A percentile compares a stretch with the other conserved stretches of the same genome.
These are phyloP conservation scores for Scenedesmus sp. DNA, from an alignment of 163 green algal genomes.

Conservation along the genomic window DNA sequence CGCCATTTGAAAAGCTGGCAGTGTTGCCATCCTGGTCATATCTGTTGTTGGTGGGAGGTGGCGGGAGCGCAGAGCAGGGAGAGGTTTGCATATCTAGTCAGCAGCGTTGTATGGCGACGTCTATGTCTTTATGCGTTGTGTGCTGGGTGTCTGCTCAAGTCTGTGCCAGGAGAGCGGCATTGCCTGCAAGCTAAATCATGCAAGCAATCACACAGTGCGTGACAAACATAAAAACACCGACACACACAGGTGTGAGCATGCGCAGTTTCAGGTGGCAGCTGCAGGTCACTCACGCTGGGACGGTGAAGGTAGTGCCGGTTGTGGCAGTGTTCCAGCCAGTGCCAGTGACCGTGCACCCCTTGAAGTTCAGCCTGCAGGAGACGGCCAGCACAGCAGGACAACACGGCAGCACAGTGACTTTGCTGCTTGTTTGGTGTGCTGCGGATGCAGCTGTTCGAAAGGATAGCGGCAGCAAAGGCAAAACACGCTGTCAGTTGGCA, in stretches of 20 bases:
- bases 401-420: not conserved
- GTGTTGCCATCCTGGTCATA: slow-evolving; percentile 41
- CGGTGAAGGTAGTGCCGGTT: not conserved
- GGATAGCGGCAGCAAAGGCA: no score
- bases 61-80: not conserved
- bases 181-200: no score
- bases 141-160: no score
- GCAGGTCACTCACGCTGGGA: slow-evolving; percentile 4
- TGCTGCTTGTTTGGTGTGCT: not conserved
- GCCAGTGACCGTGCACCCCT: not conserved
- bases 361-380: slow-evolving; percentile 10
- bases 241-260: not conserved
- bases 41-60: not conserved
- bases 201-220: no score
- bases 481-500: no score
- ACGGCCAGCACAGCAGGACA: not conserved
- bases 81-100: no score
- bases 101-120: no score
- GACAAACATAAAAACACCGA: no score
- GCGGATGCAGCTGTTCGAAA: no score
- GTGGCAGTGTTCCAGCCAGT: slow-evolving; percentile 36
- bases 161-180: no score
- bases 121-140: no score
- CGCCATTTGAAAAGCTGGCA: not conserved
- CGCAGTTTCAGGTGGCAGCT: not conserved